Percentiles rank a stretch among this genome's conserved stretches.
These are phyloP conservation scores for Thelonectria rubi DNA, from an alignment of 2,329 filamentous ascomycete species.

Conservation along the genomic window DNA sequence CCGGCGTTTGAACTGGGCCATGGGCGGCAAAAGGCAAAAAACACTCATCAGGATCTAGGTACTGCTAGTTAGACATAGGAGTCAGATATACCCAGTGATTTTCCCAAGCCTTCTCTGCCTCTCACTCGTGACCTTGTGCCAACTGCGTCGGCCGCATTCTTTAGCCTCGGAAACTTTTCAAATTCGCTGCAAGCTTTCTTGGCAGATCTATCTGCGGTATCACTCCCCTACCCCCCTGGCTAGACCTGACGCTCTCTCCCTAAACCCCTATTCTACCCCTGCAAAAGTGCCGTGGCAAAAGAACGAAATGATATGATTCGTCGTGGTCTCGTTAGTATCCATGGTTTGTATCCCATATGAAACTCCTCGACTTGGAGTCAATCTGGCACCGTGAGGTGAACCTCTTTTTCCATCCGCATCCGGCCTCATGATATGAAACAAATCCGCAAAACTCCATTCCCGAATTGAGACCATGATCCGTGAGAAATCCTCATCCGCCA, in stretches of 20 bases:
- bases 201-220: too few relatives aligned
- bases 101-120: background rate
- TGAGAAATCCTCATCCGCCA: too few relatives aligned
- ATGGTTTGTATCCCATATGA: background rate
- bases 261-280: background rate
- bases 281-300: background rate
- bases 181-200: too few relatives aligned
- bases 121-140: background rate
- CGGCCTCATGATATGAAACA: too few relatives aligned
- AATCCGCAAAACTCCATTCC: constrained; percentile 14
- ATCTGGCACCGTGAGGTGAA: constrained; percentile 12
- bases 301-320: background rate
- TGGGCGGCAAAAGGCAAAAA: background rate
- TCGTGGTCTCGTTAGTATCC: constrained; percentile 21
- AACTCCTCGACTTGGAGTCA: constrained; percentile 1
- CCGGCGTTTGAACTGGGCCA: constrained; percentile 10
- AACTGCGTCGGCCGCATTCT: background rate
- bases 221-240: too few relatives aligned
- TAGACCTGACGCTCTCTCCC: too few relatives aligned
- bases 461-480: background rate
- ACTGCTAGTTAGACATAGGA: constrained; percentile 1
- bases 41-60: too few relatives aligned
- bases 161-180: too few relatives aligned
- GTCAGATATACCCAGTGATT: constrained; percentile 21
- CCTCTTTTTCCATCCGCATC: background rate